phyloP scores from a whole-genome alignment of 2,329 filamentous ascomycete species.

The Penicillium freii region DNA sequence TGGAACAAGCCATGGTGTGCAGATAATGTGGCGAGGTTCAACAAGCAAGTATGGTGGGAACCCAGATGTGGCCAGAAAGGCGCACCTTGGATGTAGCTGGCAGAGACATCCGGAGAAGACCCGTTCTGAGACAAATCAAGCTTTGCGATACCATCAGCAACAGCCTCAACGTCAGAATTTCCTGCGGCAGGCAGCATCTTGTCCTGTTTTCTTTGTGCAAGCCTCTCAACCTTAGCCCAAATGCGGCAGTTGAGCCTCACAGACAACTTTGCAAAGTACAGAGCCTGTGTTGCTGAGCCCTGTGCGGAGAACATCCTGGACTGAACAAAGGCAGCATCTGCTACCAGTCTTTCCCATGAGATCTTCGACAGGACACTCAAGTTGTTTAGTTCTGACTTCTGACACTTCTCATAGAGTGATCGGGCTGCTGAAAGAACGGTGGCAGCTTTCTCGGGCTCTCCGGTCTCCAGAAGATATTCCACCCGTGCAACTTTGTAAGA shows the following conservation, averaged over 20 bases:
- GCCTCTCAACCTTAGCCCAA: slow-evolving; percentile 52
- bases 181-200: slow-evolving; percentile 22
- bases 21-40: slow-evolving; percentile 74
- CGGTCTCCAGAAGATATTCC: slow-evolving; percentile 69
- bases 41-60: slow-evolving; percentile 67
- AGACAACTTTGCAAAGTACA: slow-evolving; percentile 50
- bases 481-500: slow-evolving; percentile 68
- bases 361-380: slow-evolving; percentile 42
- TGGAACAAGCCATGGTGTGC: slow-evolving; percentile 81
- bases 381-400: slow-evolving; percentile 31
- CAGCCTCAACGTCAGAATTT: slow-evolving; percentile 35
- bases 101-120: slow-evolving; percentile 40
- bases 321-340: slow-evolving; percentile 62
- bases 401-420: slow-evolving; percentile 33
- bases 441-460: slow-evolving; percentile 61
- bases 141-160: slow-evolving; percentile 41
- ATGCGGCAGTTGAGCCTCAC: slow-evolving; percentile 51
- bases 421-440: slow-evolving; percentile 33
- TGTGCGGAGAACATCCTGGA: slow-evolving; percentile 64
- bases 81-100: slow-evolving; percentile 56
- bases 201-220: slow-evolving; percentile 37
- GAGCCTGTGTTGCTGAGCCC: slow-evolving; percentile 47
- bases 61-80: slow-evolving; percentile 77
- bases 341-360: slow-evolving; percentile 53
- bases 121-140: slow-evolving; percentile 39